Evolutionary conservation across 352 stramenopile genomes (phyloP), one percentile per base, ranked within the genome.

Genomic region (Pythium brachiatum): DNA sequence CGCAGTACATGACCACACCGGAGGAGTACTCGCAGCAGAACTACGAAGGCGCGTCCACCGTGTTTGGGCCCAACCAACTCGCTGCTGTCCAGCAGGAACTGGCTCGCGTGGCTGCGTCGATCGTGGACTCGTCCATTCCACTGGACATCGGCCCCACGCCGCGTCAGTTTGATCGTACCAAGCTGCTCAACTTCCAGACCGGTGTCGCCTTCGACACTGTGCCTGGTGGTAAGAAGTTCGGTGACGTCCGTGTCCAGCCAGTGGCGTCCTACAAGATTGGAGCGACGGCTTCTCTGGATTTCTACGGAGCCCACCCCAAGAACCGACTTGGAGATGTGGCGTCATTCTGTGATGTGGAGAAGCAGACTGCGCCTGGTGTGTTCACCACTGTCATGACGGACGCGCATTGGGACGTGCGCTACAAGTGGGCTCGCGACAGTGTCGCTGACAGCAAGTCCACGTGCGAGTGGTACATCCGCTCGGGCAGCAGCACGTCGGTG

Each of bases 41-140:
- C 4, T 96, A 96, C 61, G 88, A 96, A 81, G 88, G 88, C n/a
- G 86, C 88, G 13, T 96, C 85, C 18, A 96, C 86, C 32, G 85
- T 95, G 60, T 96, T 95, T 43, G 88, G 88, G 5, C 86, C 86
- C 0, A 95, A 95, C 48, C 86, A 96, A 57, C 74, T 96, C n/a
- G 88, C 84, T 11, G 90, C 84, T 9, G 79, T 83, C 26, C 83
- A 96, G 60, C 79, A 94, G 60, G 71, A 78, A 6, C 72, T 96
- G 12, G 73, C 78, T 1, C 54, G 69, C 13, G 58, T 38, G n/a
- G n/a, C n/a, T n/a, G n/a, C n/a, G n/a, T n/a, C n/a, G n/a, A 1
- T 53, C 85, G 26, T 69, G 64, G n/a, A n/a, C n/a, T n/a, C n/a
- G n/a, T n/a, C 36, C 26, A 64, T 20, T 72, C 66, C 7, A 57